Conservation (phyloP, 257 asterid genomes). For the Solanum neorickii region DNA sequence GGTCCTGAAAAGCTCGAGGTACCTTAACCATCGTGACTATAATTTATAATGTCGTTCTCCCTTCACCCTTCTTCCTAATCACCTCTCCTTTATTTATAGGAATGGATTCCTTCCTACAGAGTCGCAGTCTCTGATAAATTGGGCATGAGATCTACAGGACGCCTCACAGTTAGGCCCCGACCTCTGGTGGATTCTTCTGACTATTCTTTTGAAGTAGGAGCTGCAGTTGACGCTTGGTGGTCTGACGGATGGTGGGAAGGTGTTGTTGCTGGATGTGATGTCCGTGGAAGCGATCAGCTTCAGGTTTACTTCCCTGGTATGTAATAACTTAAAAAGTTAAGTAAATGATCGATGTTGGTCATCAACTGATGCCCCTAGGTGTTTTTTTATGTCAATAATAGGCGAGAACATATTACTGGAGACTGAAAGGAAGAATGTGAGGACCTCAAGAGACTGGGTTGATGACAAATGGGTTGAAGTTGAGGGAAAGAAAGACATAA, state of each 20-base stretch:
- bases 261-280: not conserved
- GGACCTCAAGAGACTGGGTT: constrained; percentile 54
- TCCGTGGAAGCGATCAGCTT: not conserved
- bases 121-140: not conserved
- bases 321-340: not conserved
- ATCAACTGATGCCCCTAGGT: not conserved
- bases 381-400: not conserved
- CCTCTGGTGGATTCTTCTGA: not conserved
- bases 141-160: not conserved
- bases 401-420: constrained; percentile 31
- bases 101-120: not conserved
- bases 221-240: not conserved
- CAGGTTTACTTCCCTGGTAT: not conserved
- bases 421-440: constrained; percentile 20
- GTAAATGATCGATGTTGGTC: not conserved
- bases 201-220: not conserved
- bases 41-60: not conserved
- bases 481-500: constrained; percentile 23
- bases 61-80: not conserved
- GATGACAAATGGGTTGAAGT: constrained; percentile 36
- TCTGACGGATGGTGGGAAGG: not conserved
- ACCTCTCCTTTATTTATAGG: not conserved
- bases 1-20: not conserved
- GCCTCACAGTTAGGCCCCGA: not conserved
- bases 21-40: not conserved